phyloP scores from a whole-genome alignment of 768 basidiomycete species.

The Lactifluus volemus region DNA sequence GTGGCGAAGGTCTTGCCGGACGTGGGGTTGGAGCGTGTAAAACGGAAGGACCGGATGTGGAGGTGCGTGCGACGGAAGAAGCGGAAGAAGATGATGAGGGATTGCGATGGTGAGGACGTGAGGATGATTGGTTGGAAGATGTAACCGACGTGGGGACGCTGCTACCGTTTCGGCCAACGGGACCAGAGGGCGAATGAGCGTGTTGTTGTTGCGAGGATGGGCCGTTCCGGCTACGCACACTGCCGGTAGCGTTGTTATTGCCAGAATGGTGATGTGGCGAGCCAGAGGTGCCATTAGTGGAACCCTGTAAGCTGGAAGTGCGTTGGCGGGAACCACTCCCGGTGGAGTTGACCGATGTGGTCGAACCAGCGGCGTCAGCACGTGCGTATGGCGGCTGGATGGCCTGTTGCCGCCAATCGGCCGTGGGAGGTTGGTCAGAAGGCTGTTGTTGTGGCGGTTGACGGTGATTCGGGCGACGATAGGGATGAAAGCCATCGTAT shows the following conservation, averaged over 20 bases:
- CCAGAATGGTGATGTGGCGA: constrained; percentile 24
- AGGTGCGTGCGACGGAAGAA: constrained; percentile 28
- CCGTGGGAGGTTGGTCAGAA: constrained; percentile 22
- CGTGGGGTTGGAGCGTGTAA: constrained; percentile 24
- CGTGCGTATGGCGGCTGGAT: constrained; percentile 76
- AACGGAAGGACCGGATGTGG: constrained; percentile 28
- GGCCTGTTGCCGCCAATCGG: constrained; percentile 42
- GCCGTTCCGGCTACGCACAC: constrained; percentile 18
- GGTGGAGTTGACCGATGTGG: constrained; percentile 66
- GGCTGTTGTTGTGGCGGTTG: constrained; percentile 26
- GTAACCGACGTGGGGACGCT: constrained; percentile 8
- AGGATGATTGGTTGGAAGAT: constrained; percentile 19
- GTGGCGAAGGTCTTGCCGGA: constrained; percentile 46
- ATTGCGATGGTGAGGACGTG: constrained; percentile 38
- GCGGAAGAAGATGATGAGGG: constrained; percentile 40
- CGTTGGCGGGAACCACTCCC: constrained; percentile 48
- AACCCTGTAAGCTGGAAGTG: constrained; percentile 65
- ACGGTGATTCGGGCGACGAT: constrained; percentile 53
- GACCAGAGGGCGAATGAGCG: constrained; percentile 9
- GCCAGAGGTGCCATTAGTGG: constrained; percentile 29
- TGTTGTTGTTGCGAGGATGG: constrained; percentile 16
- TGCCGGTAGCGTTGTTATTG: constrained; percentile 19
- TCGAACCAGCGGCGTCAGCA: constrained; percentile 70
- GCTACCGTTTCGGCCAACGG: constrained; percentile 1
- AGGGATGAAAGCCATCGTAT: constrained; percentile 67